A percentile compares a stretch with the other conserved stretches of the same genome.
These are phyloP conservation scores for Grifola frondosa DNA, from an alignment of 1,284 basidiomycete genomes.

Conservation along the genomic window DNA sequence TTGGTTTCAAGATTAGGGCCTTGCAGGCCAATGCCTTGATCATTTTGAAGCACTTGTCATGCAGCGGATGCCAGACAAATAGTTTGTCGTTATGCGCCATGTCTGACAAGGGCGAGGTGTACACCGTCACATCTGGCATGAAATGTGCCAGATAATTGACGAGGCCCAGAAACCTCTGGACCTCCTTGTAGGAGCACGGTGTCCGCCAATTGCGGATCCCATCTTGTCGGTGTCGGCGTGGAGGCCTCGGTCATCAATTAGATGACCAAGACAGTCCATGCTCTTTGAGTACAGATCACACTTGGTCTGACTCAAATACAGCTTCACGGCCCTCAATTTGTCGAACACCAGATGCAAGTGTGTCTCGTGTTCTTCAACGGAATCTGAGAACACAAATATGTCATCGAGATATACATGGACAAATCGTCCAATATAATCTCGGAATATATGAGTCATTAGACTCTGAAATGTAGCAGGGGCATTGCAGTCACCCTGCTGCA, in stretches of 20 bases:
- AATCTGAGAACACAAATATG: slow-evolving; percentile 33
- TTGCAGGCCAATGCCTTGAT: slow-evolving; percentile 34
- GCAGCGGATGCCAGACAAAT: slow-evolving; percentile 30
- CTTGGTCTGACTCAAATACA: slow-evolving; percentile 27
- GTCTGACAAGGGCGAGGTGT: slow-evolving; percentile 22
- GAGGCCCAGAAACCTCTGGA: slow-evolving; percentile 40
- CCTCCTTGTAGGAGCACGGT: slow-evolving; percentile 33
- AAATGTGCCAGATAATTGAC: slow-evolving; percentile 38
- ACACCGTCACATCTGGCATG: slow-evolving; percentile 36
- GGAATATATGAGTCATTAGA: slow-evolving; percentile 34
- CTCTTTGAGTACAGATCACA: slow-evolving; percentile 20
- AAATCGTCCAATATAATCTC: slow-evolving; percentile 27
- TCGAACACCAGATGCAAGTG: slow-evolving; percentile 28
- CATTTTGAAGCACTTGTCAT: slow-evolving; percentile 34
- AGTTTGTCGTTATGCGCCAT: slow-evolving; percentile 13
- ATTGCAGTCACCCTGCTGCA: slow-evolving; percentile 38
- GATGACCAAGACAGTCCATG: slow-evolving; percentile 31
- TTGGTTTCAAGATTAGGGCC: slow-evolving; percentile 32
- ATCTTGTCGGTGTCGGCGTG: slow-evolving; percentile 30
- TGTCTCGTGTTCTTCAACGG: slow-evolving; percentile 27
- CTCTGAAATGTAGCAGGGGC: slow-evolving; percentile 33
- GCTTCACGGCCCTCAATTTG: slow-evolving; percentile 12
- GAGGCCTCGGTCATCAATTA: slow-evolving; percentile 30
- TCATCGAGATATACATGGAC: slow-evolving; percentile 37
- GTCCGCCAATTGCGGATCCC: slow-evolving; percentile 21